phyloP scores from a whole-genome alignment of 352 stramenopile genomes.

The Phytopythium litorale region DNA sequence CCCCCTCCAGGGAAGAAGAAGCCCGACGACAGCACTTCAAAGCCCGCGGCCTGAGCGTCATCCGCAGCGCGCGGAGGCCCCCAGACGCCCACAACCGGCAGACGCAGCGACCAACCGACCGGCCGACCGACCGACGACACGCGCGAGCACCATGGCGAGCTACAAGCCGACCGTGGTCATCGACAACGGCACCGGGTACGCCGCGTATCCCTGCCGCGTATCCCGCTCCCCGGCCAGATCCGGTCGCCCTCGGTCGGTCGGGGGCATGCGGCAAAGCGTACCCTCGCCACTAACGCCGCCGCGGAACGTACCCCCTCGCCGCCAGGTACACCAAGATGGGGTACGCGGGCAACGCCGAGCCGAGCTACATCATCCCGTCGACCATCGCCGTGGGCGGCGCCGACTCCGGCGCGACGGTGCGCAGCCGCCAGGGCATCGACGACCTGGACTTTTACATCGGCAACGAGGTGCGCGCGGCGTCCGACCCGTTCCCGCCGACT shows the following conservation, averaged over 20 bases:
- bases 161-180: constrained; percentile 94
- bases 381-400: constrained; percentile 83
- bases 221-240: constrained; percentile 3
- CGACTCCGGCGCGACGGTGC: constrained; percentile 56
- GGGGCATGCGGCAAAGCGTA: neutral
- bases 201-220: neutral
- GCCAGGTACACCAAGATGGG: constrained; percentile 96
- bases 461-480: constrained; percentile 49
- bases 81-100: neutral
- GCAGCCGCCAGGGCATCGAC: constrained; percentile 88
- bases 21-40: neutral
- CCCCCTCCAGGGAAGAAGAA: neutral
- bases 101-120: neutral
- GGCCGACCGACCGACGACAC: neutral
- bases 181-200: constrained; percentile 95
- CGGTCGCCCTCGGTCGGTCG: neutral
- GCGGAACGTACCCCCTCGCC: neutral
- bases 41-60: neutral
- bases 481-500: neutral
- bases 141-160: constrained; percentile 36
- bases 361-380: constrained; percentile 95
- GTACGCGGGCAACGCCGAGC: constrained; percentile 92
- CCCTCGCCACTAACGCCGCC: neutral
- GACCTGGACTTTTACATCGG: constrained; percentile 97
- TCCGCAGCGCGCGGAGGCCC: neutral